phyloP scores from a whole-genome alignment of 257 asterid species.

The Solanum bukasovii region DNA sequence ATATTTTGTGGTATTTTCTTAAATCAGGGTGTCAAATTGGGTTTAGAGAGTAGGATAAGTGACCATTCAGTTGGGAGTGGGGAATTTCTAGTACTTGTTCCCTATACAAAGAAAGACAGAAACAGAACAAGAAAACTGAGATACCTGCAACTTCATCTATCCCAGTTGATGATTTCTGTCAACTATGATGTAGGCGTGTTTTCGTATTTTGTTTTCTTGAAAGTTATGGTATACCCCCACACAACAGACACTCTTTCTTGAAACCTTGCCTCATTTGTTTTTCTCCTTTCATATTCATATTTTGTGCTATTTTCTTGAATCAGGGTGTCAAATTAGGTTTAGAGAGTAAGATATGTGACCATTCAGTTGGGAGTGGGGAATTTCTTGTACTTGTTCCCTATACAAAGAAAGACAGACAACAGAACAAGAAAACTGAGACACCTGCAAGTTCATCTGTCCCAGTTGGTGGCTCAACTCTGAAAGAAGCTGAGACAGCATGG shows the following conservation, averaged over 20 bases:
- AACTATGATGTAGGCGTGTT: neutral
- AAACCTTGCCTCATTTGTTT: neutral
- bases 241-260: neutral
- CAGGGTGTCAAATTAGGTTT: slow-evolving; percentile 73
- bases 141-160: neutral
- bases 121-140: slow-evolving; percentile 22
- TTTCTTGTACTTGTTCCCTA: slow-evolving; percentile 70
- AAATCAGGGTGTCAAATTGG: slow-evolving; percentile 70
- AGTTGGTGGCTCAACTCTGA: slow-evolving; percentile 19
- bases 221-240: neutral
- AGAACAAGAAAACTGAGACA: slow-evolving; percentile 17
- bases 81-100: slow-evolving; percentile 66
- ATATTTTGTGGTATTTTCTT: neutral
- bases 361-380: slow-evolving; percentile 33
- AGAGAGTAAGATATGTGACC: slow-evolving; percentile 43
- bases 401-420: slow-evolving; percentile 41
- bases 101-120: slow-evolving; percentile 45
- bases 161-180: neutral
- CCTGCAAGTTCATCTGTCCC: slow-evolving; percentile 1
- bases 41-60: slow-evolving; percentile 40
- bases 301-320: neutral
- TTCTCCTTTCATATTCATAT: neutral
- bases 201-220: neutral
- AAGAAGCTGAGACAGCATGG: slow-evolving; percentile 60
- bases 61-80: slow-evolving; percentile 27